phyloP scores from a whole-genome alignment of 129 eudicot genomes.

The Helianthus annuus region DNA sequence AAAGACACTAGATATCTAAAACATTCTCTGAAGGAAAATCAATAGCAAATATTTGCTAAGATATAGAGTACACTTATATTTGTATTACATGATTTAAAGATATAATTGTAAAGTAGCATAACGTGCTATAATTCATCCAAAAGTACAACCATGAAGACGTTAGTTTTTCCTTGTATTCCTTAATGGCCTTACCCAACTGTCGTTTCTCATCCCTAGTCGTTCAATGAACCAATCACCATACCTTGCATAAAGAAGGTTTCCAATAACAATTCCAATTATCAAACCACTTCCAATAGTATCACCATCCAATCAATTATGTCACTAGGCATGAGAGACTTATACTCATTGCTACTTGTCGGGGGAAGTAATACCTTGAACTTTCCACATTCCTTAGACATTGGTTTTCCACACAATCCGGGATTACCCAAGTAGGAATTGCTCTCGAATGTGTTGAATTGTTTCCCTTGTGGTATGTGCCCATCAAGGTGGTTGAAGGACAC shows the following conservation, averaged over 20 bases:
- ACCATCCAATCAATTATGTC: constrained; percentile 20
- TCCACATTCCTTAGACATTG: constrained; percentile 8
- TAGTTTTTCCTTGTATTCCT: too few relatives aligned
- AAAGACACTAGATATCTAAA: too few relatives aligned
- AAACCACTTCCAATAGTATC: constrained; percentile 23
- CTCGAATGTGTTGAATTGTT: constrained; percentile 29
- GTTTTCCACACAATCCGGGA: constrained; percentile 18
- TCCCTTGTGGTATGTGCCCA: constrained; percentile 24
- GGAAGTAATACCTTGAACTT: background rate
- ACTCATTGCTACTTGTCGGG: background rate
- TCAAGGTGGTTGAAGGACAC: constrained; percentile 24
- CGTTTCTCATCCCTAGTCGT: too few relatives aligned
- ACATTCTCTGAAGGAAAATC: too few relatives aligned
- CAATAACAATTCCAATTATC: background rate
- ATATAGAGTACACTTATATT: too few relatives aligned
- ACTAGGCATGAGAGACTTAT: constrained; percentile 2
- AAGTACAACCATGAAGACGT: too few relatives aligned
- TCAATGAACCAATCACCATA: constrained; percentile 12
- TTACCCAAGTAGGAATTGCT: constrained; percentile 16
- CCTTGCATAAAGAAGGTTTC: background rate
- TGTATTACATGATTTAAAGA: too few relatives aligned
- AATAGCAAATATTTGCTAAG: too few relatives aligned
- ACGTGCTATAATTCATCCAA: too few relatives aligned
- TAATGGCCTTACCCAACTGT: too few relatives aligned
- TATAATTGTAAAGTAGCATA: too few relatives aligned